A percentile compares a stretch with the other conserved stretches of the same genome.
phyloP scores from a whole-genome alignment of 352 stramenopile genomes.

The Globisporangium perplexum region DNA sequence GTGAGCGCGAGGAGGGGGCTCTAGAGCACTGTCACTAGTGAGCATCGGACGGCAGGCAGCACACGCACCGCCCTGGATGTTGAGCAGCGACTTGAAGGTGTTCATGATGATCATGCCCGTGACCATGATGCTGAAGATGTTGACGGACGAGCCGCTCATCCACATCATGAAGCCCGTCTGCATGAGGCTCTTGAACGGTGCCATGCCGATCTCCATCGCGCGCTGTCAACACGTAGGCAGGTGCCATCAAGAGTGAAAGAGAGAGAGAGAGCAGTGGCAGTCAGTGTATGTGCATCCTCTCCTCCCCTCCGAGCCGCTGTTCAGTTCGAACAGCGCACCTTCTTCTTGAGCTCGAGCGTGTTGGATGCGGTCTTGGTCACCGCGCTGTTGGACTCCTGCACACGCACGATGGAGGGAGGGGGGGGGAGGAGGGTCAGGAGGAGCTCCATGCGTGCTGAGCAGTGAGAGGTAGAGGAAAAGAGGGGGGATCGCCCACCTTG shows the following conservation, averaged over 20 bases:
- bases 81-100: constrained; percentile 88
- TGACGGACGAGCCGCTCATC: constrained; percentile 93
- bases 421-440: neutral
- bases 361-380: constrained; percentile 61
- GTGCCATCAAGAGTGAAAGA: too few relatives aligned
- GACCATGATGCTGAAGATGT: constrained; percentile 96
- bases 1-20: neutral
- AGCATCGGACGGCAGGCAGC: too few relatives aligned
- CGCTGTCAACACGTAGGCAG: constrained; percentile 38
- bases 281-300: too few relatives aligned
- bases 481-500: constrained; percentile 29
- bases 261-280: constrained; percentile 7
- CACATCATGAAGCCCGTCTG: constrained; percentile 96
- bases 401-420: neutral
- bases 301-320: too few relatives aligned
- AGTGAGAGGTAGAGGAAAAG: neutral
- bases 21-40: too few relatives aligned
- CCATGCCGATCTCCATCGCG: constrained; percentile 88
- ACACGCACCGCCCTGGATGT: constrained; percentile 53
- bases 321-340: too few relatives aligned
- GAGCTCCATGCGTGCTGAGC: neutral
- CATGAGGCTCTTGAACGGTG: constrained; percentile 89
- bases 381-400: constrained; percentile 43
- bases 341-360: constrained; percentile 84
- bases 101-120: constrained; percentile 92